A percentile compares a stretch with the other conserved stretches of the same genome.
These are phyloP conservation scores for Ichthyophonus hoferi DNA, from an alignment of 208 protist species.

Conservation along the genomic window DNA sequence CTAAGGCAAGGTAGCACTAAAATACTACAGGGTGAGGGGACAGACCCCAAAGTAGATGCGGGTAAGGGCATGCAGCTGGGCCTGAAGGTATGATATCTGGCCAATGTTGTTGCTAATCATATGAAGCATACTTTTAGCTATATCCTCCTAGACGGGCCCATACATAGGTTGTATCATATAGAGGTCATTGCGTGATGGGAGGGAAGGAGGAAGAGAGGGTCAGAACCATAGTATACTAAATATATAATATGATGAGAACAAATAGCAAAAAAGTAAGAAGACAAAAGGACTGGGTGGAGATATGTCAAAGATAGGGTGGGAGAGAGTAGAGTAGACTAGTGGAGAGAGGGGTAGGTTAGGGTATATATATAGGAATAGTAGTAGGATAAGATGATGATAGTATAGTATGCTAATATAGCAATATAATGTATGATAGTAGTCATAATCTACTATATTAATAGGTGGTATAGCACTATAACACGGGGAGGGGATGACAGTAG, in stretches of 20 bases:
- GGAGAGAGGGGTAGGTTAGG: too few species aligned
- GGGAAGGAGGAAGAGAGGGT: slow-evolving; percentile 21
- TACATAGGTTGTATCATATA: background rate
- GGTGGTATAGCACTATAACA: too few species aligned
- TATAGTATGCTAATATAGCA: too few species aligned
- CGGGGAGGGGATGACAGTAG: too few species aligned
- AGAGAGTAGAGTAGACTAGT: too few species aligned
- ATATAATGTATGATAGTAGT: too few species aligned
- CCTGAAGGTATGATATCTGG: slow-evolving; percentile 84
- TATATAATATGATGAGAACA: background rate
- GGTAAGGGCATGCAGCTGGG: slow-evolving; percentile 73
- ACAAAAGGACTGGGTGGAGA: background rate
- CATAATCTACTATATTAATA: too few species aligned
- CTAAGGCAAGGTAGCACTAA: too few species aligned
- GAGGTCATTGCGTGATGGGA: background rate
- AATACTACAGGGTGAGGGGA: background rate
- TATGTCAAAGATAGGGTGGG: background rate
- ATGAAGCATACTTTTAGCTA: slow-evolving; percentile 79
- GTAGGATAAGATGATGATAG: too few species aligned
- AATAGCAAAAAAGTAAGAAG: background rate
- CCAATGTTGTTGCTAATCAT: slow-evolving; percentile 91
- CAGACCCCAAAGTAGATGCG: slow-evolving; percentile 86
- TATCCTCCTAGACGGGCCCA: slow-evolving; percentile 49
- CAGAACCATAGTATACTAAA: background rate
- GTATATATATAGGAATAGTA: too few species aligned